These are phyloP conservation scores for Clitopilus passeckerianus DNA, from an alignment of 768 basidiomycete genomes.

Conservation along the genomic window DNA sequence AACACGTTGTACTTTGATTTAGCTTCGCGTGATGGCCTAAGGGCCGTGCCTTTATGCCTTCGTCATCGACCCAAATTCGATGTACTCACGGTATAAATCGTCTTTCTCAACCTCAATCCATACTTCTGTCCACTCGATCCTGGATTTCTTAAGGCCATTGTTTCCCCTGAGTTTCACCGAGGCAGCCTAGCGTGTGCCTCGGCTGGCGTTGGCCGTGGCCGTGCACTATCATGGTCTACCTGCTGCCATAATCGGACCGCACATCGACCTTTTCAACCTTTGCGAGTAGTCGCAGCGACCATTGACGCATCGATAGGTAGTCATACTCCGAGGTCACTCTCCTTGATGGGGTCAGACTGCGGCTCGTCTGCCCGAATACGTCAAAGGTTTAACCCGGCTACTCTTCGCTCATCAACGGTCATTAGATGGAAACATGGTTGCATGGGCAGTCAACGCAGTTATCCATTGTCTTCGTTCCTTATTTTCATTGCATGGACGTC, in stretches of 20 bases:
- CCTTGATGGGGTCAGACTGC: too few relatives aligned
- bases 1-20: constrained; percentile 1
- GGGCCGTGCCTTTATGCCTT: background rate
- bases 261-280: background rate
- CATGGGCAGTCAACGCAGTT: too few relatives aligned
- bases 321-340: background rate
- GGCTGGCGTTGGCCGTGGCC: background rate
- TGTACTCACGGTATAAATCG: background rate
- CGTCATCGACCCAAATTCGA: background rate
- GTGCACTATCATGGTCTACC: background rate
- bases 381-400: too few relatives aligned
- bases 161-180: background rate
- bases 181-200: background rate
- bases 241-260: background rate
- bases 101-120: background rate
- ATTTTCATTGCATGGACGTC: too few relatives aligned
- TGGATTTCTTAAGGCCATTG: background rate
- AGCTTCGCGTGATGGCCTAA: background rate
- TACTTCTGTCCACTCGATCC: background rate
- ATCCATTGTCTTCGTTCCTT: too few relatives aligned
- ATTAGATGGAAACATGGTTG: too few relatives aligned
- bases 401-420: too few relatives aligned
- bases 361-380: too few relatives aligned
- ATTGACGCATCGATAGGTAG: background rate
- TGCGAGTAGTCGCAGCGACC: background rate